Evolutionary conservation across 1,139 yeast genomes (phyloP), one percentile per base, ranked within the genome.

Genomic region (Sugiyamaella castrensis): DNA sequence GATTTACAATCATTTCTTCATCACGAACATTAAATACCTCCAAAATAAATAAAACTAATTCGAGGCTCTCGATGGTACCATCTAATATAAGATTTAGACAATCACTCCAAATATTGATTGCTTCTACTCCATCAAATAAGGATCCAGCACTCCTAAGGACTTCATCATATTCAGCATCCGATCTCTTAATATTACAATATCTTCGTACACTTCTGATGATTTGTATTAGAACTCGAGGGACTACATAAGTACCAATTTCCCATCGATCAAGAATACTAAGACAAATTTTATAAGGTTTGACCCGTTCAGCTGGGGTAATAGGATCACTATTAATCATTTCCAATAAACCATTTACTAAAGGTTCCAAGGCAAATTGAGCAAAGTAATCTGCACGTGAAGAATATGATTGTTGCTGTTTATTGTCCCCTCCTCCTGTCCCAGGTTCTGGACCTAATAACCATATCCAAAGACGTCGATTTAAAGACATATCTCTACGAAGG

Each of bases 401-500:
- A 7, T 46, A 49, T 9, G 31, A 19, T 13, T 26, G 4, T 8
- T 19, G 12, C 11, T 40, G 27, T 8, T 43, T 40, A 13, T 15
- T 37, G 38, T 12, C 24, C 27, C 30, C 33, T 33, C 12, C 38
- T 75, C 80, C 2, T 9, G 35, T 26, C 8, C 38, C 51, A 0
- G 71, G 71, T 24, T 68, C 74, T 1, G 96, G 94, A 0, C 98
- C 98, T 40, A 91, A 68, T 8, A 92, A 70, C 94, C 96, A 91
- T 56, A 77, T 82, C 96, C 98, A 91, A 28, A 92, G 73, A 57
- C 99, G 76, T 65, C 98, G 75, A 64, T 92, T 94, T 54, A 92
- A 74, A 15, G 97, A 87, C 96, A 92, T 88, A 66, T 92, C 99
- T 58, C 83, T 83, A 39, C 84, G 79, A 46, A 89, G 71, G 1